Evolutionary conservation across 2,329 filamentous ascomycete genomes (phyloP).

Genomic region (Colletotrichum neosansevieriae): DNA sequence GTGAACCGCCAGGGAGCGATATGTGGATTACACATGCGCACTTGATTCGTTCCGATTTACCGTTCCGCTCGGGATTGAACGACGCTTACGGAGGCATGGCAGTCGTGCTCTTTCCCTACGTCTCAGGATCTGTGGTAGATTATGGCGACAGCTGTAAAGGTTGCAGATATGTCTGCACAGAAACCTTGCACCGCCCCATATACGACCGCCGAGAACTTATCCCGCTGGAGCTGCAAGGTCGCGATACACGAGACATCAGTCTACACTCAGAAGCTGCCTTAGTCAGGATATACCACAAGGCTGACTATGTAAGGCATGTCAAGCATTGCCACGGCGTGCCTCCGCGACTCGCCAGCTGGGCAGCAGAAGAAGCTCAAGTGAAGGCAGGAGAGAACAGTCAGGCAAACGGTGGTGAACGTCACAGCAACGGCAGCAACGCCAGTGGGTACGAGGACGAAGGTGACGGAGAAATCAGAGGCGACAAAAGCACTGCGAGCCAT

Average conservation of each 20-base stretch:
- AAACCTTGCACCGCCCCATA: background rate
- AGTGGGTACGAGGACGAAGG: no score
- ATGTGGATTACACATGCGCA: no score
- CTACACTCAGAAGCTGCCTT: constrained; percentile 20
- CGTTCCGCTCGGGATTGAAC: background rate
- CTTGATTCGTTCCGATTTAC: no score
- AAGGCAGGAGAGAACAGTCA: background rate
- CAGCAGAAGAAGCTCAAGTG: background rate
- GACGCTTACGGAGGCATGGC: constrained; percentile 41
- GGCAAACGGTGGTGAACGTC: no score
- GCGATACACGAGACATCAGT: constrained; percentile 23
- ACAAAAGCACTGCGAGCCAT: no score
- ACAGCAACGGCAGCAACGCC: no score
- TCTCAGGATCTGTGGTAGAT: constrained; percentile 41
- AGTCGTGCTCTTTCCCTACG: constrained; percentile 44
- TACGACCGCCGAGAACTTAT: background rate
- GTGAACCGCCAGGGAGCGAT: no score
- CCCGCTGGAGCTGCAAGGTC: background rate
- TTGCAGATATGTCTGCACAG: constrained; percentile 34
- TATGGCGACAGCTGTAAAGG: constrained; percentile 44
- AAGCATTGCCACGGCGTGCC: constrained; percentile 44
- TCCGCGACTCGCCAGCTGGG: constrained; percentile 1
- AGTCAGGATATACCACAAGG: constrained; percentile 21
- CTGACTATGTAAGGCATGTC: constrained; percentile 43
- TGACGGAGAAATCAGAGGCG: no score